These are phyloP conservation scores for Fomitopsis palustris DNA, from an alignment of 1,284 basidiomycete genomes.

Conservation along the genomic window DNA sequence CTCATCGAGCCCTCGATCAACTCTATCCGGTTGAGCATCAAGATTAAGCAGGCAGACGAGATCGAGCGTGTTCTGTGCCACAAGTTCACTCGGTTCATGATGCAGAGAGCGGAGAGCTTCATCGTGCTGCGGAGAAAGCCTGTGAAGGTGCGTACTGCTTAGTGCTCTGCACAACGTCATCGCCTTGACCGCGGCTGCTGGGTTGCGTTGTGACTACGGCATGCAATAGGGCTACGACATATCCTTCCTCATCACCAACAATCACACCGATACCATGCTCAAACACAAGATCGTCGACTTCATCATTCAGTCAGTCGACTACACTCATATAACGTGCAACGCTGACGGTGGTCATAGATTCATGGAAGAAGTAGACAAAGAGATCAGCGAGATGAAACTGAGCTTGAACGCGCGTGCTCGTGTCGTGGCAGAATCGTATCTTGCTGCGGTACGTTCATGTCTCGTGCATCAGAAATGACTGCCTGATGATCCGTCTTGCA, in stretches of 20 bases:
- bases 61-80: constrained; percentile 97
- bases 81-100: constrained; percentile 99
- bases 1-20: constrained; percentile 97
- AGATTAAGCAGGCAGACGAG: constrained; percentile 99
- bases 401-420: constrained; percentile 94
- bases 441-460: constrained; percentile 48
- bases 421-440: constrained; percentile 92
- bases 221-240: constrained; percentile 88
- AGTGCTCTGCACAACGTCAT: neutral
- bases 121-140: constrained; percentile 94
- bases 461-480: neutral
- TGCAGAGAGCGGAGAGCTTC: constrained; percentile 97
- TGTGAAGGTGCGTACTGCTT: constrained; percentile 58
- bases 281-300: constrained; percentile 99
- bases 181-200: neutral
- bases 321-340: constrained; percentile 2
- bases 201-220: neutral
- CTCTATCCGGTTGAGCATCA: constrained; percentile 93
- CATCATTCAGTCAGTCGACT: constrained; percentile 79
- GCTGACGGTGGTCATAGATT: constrained; percentile 50
- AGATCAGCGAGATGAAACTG: constrained; percentile 89
- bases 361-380: constrained; percentile 97
- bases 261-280: constrained; percentile 95
- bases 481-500: neutral
- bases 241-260: constrained; percentile 97